Evolutionary conservation across 495 filamentous ascomycete genomes (phyloP).

Genomic region (Gamarada debralockiae): DNA sequence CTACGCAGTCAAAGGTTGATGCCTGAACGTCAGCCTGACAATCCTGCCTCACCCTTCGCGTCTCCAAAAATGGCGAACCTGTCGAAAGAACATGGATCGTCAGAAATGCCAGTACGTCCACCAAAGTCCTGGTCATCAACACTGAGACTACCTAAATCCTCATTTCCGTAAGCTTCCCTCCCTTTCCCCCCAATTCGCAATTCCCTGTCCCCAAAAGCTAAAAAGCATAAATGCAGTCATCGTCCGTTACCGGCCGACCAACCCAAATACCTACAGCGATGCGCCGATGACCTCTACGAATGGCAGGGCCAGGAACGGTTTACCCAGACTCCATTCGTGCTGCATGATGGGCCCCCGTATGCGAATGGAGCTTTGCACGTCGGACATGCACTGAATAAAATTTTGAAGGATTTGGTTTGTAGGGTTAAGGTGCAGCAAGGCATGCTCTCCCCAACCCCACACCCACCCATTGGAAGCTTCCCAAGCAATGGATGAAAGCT

Average conservation of each 20-base stretch:
- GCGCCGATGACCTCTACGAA: slow-evolving; percentile 82
- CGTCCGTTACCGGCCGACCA: slow-evolving; percentile 47
- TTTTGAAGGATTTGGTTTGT: slow-evolving; percentile 90
- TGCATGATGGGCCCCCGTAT: slow-evolving; percentile 97
- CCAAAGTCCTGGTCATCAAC: slow-evolving; percentile 56
- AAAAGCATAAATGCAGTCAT: slow-evolving; percentile 24
- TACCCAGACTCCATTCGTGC: slow-evolving; percentile 59
- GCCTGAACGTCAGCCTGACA: not conserved
- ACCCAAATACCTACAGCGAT: slow-evolving; percentile 65
- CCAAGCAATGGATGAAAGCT: too few relatives aligned
- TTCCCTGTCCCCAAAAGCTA: slow-evolving; percentile 2
- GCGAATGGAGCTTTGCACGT: slow-evolving; percentile 93
- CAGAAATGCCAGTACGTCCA: slow-evolving; percentile 44
- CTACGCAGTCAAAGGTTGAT: too few relatives aligned
- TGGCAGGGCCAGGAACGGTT: slow-evolving; percentile 71
- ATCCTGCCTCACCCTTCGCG: not conserved
- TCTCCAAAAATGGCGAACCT: not conserved
- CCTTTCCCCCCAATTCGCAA: not conserved
- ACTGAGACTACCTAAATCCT: slow-evolving; percentile 54
- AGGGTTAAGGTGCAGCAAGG: slow-evolving; percentile 76
- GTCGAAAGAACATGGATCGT: slow-evolving; percentile 2
- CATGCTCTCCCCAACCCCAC: not conserved
- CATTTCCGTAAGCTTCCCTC: slow-evolving; percentile 41
- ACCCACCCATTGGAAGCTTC: too few relatives aligned
- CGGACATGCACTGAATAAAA: slow-evolving; percentile 97